phyloP scores from a whole-genome alignment of 2,329 filamentous ascomycete species.

The Epichloe gansuensis region DNA sequence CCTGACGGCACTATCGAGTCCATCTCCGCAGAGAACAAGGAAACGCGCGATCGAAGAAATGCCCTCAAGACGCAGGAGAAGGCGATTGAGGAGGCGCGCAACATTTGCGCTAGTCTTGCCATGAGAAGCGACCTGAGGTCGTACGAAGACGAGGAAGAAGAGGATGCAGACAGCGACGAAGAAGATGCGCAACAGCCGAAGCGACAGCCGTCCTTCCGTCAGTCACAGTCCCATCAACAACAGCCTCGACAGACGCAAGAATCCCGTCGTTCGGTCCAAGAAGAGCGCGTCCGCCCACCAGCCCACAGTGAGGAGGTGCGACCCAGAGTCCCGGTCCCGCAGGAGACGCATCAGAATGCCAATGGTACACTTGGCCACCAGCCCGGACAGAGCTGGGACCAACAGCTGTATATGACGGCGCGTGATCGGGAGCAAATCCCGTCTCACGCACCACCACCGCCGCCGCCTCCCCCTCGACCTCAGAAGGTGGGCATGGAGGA shows the following conservation, averaged over 20 bases:
- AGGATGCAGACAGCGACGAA: constrained; percentile 19
- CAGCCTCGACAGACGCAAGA: constrained; percentile 6
- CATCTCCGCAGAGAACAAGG: constrained; percentile 40
- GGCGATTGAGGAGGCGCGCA: constrained; percentile 37
- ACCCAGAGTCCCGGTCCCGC: constrained; percentile 12
- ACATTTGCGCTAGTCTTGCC: constrained; percentile 35
- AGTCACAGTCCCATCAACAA: constrained; percentile 5
- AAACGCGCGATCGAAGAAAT: constrained; percentile 35
- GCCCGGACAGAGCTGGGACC: constrained; percentile 5
- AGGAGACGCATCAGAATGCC: constrained; percentile 11
- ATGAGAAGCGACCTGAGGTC: constrained; percentile 38
- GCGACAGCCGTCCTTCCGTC: neutral
- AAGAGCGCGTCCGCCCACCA: constrained; percentile 1
- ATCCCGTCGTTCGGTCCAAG: constrained; percentile 4
- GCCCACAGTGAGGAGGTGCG: constrained; percentile 1
- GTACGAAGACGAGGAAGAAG: constrained; percentile 24
- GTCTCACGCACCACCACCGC: constrained; percentile 20
- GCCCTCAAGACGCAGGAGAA: constrained; percentile 34
- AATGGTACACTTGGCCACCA: constrained; percentile 12
- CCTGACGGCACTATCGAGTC: constrained; percentile 30
- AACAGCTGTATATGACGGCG: constrained; percentile 6
- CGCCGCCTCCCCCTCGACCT: constrained; percentile 25
- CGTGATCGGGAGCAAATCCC: constrained; percentile 18
- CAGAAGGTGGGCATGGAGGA: constrained; percentile 25
- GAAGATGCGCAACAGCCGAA: constrained; percentile 11